Percentiles rank a stretch among this genome's conserved stretches.
These are phyloP conservation scores for Corymbia calophylla DNA, from an alignment of 441 rosid species.

Conservation along the genomic window DNA sequence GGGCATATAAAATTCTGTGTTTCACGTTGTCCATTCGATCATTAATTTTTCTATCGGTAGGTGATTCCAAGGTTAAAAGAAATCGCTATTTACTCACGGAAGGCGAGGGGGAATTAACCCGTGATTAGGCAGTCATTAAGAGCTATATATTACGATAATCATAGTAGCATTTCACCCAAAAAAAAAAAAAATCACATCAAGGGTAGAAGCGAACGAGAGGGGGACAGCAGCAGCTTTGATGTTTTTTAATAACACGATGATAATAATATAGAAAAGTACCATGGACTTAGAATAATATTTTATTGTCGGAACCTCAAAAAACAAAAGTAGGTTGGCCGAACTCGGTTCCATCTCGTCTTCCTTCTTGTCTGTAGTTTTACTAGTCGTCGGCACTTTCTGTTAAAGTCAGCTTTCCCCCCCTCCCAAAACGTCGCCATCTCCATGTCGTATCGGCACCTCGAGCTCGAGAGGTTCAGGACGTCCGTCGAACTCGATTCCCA, in stretches of 20 bases:
- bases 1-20: background rate
- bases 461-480: background rate
- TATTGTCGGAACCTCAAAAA: background rate
- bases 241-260: background rate
- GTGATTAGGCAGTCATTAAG: background rate
- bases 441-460: background rate
- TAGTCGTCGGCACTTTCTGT: background rate
- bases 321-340: background rate
- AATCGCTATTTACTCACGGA: background rate
- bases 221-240: background rate
- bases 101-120: background rate
- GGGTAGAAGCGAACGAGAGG: background rate
- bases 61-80: background rate
- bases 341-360: background rate
- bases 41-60: background rate
- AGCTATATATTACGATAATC: background rate
- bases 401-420: background rate
- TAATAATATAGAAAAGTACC: background rate
- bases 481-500: background rate
- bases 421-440: background rate
- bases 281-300: background rate
- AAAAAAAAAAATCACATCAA: background rate
- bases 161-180: background rate
- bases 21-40: background rate
- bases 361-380: background rate